Base-by-base conservation (phyloP, 352 stramenopile genomes). In the Globisporangium orthogonon region DNA sequence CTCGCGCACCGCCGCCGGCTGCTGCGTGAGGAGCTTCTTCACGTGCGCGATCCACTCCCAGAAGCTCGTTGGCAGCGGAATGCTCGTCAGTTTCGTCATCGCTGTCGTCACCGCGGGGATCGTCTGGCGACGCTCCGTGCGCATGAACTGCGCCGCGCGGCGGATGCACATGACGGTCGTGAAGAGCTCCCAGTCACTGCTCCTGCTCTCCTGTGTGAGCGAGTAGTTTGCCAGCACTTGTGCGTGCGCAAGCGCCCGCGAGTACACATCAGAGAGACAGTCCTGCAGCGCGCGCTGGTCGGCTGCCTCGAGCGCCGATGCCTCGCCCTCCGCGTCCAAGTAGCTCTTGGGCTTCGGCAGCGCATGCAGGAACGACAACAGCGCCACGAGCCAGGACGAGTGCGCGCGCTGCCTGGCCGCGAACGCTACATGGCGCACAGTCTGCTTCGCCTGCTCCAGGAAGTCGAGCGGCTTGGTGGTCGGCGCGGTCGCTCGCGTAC, bases 81-180 rank as follows among this genome's bases (percentile, higher is more conserved):
- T 58, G 14, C 67, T 65, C 23, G 68, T 74, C 50, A 86, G 61
- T 62, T 73, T 61, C 30, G 65, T 60, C 63, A 74, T 74, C 30
- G 72, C 74, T 5, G 70, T 76, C 17, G 76, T 75, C 40, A 87
- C 63, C 4, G 64, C 61, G 10, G 76, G 62, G 7, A 85, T 57
- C 17, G 52, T 56, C 33, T 67, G 74, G 49, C 74, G 74, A 7
- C 57, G 66, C 59, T 84, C 66, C 29, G 70, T 61, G 51, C 76
- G 76, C 74, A 85, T 78, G 54, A 89, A 89, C 31, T 81, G 58
- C 35, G 65, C 64, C 10, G 78, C 78, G 46, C 75, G 60, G 33
- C 78, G 76, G n/a, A 86, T 54, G 41, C 78, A 89, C 40, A 79
- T 57, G 17, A 79, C 23, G 28, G 60, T 54, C 33, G 63, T 41